These are phyloP conservation scores for Candida maesae DNA, from an alignment of 805 yeast genomes.

Conservation along the genomic window DNA sequence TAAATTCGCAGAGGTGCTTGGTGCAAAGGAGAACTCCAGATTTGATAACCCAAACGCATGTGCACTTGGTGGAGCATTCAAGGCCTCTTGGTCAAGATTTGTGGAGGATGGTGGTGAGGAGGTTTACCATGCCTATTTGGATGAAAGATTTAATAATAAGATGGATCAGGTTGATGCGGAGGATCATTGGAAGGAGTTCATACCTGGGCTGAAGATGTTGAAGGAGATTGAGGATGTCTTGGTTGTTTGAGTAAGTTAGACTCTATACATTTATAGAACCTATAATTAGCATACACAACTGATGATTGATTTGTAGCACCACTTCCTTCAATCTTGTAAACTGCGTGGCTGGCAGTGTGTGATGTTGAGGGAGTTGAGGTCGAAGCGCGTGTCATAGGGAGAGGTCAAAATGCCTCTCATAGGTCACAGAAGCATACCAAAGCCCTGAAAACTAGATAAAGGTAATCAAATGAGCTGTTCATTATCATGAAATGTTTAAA, in stretches of 20 bases:
- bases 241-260: background rate
- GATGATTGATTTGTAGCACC: no score
- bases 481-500: no score
- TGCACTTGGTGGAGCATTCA: constrained; percentile 87
- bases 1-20: constrained; percentile 68
- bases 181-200: constrained; percentile 12
- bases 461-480: no score
- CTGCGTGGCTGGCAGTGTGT: no score
- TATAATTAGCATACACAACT: no score
- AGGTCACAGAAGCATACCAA: no score
- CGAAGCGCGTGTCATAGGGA: no score
- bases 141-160: constrained; percentile 29
- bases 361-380: no score
- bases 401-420: no score
- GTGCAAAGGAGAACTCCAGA: constrained; percentile 56
- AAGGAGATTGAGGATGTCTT: constrained; percentile 14
- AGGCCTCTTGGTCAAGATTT: constrained; percentile 66
- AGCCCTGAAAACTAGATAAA: no score
- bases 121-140: constrained; percentile 43
- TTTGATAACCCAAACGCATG: constrained; percentile 85
- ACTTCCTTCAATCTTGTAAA: no score
- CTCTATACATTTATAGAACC: no score
- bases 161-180: constrained; percentile 12
- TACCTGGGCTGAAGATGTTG: constrained; percentile 18
- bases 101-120: constrained; percentile 16